phyloP scores from a whole-genome alignment of 2,329 filamentous ascomycete genomes.

The Bipolaris victoriae region DNA sequence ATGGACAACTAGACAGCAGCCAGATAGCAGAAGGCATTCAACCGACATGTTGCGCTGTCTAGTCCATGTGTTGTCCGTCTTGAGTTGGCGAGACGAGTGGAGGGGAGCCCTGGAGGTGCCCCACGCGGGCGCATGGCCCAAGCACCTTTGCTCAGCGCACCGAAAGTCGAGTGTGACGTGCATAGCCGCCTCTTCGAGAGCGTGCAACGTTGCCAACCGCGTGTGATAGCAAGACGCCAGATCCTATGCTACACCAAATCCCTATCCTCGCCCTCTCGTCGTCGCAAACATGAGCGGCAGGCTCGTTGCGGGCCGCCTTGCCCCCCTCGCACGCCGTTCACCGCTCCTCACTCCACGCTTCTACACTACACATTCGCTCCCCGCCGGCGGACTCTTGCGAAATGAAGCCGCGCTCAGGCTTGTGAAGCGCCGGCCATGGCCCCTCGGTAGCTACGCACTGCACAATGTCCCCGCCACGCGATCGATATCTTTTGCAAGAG shows the following conservation, averaged over 20 bases:
- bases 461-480: conserved; percentile 76
- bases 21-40: background rate
- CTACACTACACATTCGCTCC: conserved; percentile 41
- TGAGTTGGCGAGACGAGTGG: background rate
- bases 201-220: conserved; percentile 9
- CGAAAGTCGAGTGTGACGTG: conserved; percentile 26
- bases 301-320: conserved; percentile 75
- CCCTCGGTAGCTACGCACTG: conserved; percentile 76
- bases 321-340: conserved; percentile 69
- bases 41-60: conserved; percentile 4
- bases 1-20: background rate
- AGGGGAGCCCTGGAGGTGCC: conserved; percentile 1
- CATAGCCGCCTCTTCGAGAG: conserved; percentile 17
- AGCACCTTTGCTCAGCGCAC: conserved; percentile 9
- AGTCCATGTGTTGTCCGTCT: conserved; percentile 9
- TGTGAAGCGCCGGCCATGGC: conserved; percentile 68
- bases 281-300: conserved; percentile 68
- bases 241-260: conserved; percentile 28
- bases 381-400: conserved; percentile 48
- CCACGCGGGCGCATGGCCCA: conserved; percentile 18
- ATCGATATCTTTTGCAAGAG: conserved; percentile 69
- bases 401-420: conserved; percentile 44
- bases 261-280: conserved; percentile 9
- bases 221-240: conserved; percentile 1
- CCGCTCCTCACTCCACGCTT: conserved; percentile 65